Evolutionary conservation across 202 grass and related monocot species (phyloP).

Genomic region (Zizania palustris): DNA sequence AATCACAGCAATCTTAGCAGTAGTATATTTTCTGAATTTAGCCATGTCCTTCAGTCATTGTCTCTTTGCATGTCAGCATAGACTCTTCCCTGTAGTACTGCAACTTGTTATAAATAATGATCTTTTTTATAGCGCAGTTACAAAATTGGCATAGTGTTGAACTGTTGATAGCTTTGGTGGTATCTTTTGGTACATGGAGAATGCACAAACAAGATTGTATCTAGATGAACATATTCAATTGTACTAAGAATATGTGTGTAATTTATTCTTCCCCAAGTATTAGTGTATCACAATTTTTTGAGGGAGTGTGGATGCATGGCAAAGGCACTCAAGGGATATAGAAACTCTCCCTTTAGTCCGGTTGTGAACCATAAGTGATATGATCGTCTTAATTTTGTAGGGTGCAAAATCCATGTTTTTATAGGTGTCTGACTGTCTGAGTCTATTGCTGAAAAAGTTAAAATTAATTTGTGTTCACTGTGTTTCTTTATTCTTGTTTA

Average conservation of each 20-base stretch:
- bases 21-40: conserved; percentile 32
- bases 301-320: neutral
- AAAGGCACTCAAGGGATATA: conserved; percentile 17
- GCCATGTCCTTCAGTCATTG: conserved; percentile 11
- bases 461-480: conserved; percentile 12
- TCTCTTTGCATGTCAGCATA: conserved; percentile 3
- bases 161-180: conserved; percentile 17
- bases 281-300: neutral
- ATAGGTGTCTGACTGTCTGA: neutral
- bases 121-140: neutral
- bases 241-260: conserved; percentile 5
- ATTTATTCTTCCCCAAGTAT: conserved; percentile 8
- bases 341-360: conserved; percentile 8
- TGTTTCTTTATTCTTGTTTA: neutral
- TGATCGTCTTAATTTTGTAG: neutral
- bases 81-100: conserved; percentile 1
- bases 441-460: conserved; percentile 21
- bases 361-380: neutral
- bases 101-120: neutral
- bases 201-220: conserved; percentile 2
- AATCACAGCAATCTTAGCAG: conserved; percentile 27
- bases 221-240: conserved; percentile 8
- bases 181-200: conserved; percentile 6
- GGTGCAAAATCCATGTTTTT: conserved; percentile 1
- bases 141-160: neutral